Evolutionary conservation across 331 rosid species (phyloP), one percentile per base, ranked within the genome.

Genomic region (Malus hybrid): DNA sequence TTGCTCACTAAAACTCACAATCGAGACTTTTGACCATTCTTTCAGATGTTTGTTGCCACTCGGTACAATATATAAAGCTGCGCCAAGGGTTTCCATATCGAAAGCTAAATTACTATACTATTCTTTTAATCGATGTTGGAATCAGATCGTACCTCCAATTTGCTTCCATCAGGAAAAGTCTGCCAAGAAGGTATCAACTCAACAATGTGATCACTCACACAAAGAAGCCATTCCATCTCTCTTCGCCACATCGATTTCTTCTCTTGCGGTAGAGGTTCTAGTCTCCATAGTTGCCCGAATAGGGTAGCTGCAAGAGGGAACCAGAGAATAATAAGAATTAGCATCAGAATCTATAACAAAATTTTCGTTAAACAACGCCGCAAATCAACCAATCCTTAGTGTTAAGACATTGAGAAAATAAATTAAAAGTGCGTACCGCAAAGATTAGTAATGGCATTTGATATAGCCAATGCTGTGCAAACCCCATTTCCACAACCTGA

Each of bases 401-500:
- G 48, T 46, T 28, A 44, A 29, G n/a, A 63, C 22, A 74, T 2
- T 74, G 50, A 19, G 70, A 46, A 28, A 42, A 6, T 36, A 29
- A 8, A 73, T 4, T 4, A 42, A 18, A 18, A 39, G 20, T 63
- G 15, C 78, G 42, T 87, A 95, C 99, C 99, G 59, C 93, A 90
- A 19, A 92, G 94, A 85, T 95, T 95, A n/a, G 99, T 95, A 79
- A 92, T 92, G 76, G 99, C 98, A 79, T 95, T 92, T 60, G 97
- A 95, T 67, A 95, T 89, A 59, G 98, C 93, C 93, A 92, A 86
- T 31, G 98, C 93, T 52, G 98, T 82, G 70, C 87, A 81, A 66
- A 92, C 99, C 76, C 98, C 99, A 80, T 92, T 92, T 78, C 99
- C 99, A 74, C 94, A 90, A 29, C 99, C 99, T 2, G 99, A 95